These are phyloP conservation scores for Colletotrichum siamense DNA, from an alignment of 2,329 filamentous ascomycete species.

Conservation along the genomic window DNA sequence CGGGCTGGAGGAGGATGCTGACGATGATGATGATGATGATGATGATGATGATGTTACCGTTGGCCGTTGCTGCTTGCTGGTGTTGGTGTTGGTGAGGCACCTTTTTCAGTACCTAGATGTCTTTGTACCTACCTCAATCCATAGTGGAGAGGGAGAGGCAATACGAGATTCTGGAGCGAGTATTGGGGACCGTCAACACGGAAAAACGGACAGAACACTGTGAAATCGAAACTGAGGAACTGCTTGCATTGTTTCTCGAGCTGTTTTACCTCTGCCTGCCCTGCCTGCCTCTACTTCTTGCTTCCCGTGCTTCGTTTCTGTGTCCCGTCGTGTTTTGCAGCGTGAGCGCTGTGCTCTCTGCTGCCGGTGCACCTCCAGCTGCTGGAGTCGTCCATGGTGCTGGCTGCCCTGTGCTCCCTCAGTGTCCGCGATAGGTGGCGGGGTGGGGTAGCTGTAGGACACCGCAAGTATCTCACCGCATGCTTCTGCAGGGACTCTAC, in stretches of 20 bases:
- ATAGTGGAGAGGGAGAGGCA: background rate
- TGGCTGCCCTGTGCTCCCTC: conserved; percentile 1
- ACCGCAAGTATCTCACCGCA: background rate
- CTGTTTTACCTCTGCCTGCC: background rate
- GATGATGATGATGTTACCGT: background rate
- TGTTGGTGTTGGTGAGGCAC: background rate
- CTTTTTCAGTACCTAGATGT: background rate
- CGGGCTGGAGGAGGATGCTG: background rate
- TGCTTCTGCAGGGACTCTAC: background rate
- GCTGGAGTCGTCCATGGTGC: background rate
- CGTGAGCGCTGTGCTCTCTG: background rate
- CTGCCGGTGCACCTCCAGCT: background rate
- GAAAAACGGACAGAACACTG: background rate
- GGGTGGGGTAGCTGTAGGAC: background rate
- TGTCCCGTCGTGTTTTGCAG: background rate
- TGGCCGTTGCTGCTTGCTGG: background rate
- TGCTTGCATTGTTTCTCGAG: background rate
- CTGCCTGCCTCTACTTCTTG: background rate
- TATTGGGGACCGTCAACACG: background rate
- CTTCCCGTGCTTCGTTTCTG: background rate
- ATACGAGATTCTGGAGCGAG: background rate
- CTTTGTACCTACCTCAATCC: background rate
- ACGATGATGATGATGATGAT: background rate
- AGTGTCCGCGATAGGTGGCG: background rate
- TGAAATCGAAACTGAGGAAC: background rate